Conservation (phyloP, 2,329 filamentous ascomycete species). For the Aschersonia sp. region DNA sequence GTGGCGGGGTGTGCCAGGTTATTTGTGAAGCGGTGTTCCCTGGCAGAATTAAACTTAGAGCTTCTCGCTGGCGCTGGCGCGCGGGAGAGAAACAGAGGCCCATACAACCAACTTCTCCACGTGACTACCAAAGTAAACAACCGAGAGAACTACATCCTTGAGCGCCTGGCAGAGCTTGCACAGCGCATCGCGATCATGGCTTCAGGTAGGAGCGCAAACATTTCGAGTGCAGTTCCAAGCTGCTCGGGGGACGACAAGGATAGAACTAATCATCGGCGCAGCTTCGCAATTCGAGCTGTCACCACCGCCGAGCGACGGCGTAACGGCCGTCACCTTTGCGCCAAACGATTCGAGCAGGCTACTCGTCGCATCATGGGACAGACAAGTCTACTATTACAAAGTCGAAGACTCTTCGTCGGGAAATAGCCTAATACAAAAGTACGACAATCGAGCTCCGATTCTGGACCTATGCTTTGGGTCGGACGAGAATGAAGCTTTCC, state of each 20-base stretch:
- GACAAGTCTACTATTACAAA: conserved; percentile 81
- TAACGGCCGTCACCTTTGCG: conserved; percentile 78
- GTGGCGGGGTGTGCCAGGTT: conserved; percentile 16
- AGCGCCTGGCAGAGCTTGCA: not conserved
- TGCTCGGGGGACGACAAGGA: too few species aligned
- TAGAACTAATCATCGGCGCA: conserved; percentile 11
- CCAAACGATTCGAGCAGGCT: conserved; percentile 59
- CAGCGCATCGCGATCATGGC: not conserved
- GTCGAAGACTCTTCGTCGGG: conserved; percentile 43
- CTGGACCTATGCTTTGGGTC: conserved; percentile 84
- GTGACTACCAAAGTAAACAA: conserved; percentile 25
- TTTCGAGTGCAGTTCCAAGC: too few species aligned
- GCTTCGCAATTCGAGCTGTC: conserved; percentile 70
- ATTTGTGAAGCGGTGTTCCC: not conserved
- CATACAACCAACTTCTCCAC: conserved; percentile 13
- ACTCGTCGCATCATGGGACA: conserved; percentile 92
- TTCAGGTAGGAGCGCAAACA: not conserved
- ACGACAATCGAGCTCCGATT: conserved; percentile 71
- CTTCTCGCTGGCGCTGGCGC: not conserved
- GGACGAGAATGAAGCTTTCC: conserved; percentile 71
- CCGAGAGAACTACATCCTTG: conserved; percentile 3
- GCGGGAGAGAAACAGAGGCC: not conserved
- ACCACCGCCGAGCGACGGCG: conserved; percentile 70
- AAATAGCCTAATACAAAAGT: conserved; percentile 47
- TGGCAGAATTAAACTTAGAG: not conserved